Evolutionary conservation across 2,329 filamentous ascomycete species (phyloP), one percentile per base, ranked within the genome.

Genomic region (Colletotrichum tabaci): DNA sequence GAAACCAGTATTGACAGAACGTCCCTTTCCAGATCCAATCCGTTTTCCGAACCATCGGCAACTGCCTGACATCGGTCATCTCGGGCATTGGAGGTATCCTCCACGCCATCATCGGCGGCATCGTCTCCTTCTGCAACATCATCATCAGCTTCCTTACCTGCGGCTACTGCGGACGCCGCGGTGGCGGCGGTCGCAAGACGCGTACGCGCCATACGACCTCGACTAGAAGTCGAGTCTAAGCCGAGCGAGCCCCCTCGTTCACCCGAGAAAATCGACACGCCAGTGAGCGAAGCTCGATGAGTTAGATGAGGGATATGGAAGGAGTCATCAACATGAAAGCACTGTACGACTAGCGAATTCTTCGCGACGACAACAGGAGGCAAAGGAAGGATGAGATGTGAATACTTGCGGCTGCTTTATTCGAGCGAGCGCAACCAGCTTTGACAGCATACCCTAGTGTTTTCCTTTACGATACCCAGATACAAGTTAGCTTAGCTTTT

Each of bases 31-130:
- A 92, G 90, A 86, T 93, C 79, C 76, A 85, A 78, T 84, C 84
- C 77, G 80, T 89, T 80, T 87, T 92, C 82, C 87, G 84, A 74
- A 88, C 91, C 76, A 91, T 94, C 80, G 92, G 92, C 66, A 84
- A 84, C 74, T 87, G 87, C 79, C 86, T 94, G 73, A 93, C 92
- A 87, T 88, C 89, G 77, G 87, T 94, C 77, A 87, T 94, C 75
- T 88, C 89, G 75, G 91, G 88, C 76, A 90, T 94, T 76, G 92
- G 89, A 65, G 80, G 82, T 74, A 88, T 93, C 81, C 84, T 92
- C 63, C 87, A 87, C 74, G 90, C 90, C 77, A 91, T 94, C 79
- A 88, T 94, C 81, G 87, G 86, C 80, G 92, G 89, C 77, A 82
- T 94, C 77, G 90, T 93, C 73, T 81, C 86, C 69, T 85, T 93